A percentile compares a stretch with the other conserved stretches of the same genome.
Evolutionary conservation across 1,284 basidiomycete species (phyloP).

Genomic region (Abortiporus biennis): DNA sequence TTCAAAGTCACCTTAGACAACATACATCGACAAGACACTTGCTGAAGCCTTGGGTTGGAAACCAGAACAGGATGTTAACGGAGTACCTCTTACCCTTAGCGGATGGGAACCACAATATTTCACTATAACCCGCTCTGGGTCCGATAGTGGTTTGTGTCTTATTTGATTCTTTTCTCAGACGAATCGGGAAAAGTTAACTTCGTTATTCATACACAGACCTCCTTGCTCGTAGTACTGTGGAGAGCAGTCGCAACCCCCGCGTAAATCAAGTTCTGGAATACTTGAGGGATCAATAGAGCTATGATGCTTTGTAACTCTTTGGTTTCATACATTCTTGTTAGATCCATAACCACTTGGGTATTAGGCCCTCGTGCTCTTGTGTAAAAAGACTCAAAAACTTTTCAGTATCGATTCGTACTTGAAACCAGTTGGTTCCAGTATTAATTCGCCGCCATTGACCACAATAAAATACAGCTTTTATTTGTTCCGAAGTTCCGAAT

Average conservation of each 20-base stretch:
- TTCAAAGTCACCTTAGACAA: constrained; percentile 20
- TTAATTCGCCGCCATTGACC: too few relatives aligned
- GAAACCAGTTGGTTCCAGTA: too few relatives aligned
- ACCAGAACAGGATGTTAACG: constrained; percentile 3
- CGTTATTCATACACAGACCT: constrained; percentile 4
- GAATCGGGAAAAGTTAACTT: not conserved
- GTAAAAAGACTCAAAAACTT: too few relatives aligned
- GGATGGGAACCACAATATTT: constrained; percentile 20
- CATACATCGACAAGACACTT: constrained; percentile 16
- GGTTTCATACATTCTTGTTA: too few relatives aligned
- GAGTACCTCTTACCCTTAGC: constrained; percentile 14
- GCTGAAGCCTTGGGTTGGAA: constrained; percentile 20
- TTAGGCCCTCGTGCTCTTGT: too few relatives aligned
- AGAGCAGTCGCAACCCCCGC: constrained; percentile 10
- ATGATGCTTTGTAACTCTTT: too few relatives aligned
- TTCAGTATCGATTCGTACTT: too few relatives aligned
- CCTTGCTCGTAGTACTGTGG: constrained; percentile 11
- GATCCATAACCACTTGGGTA: too few relatives aligned
- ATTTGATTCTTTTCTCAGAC: not conserved
- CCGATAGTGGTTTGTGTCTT: constrained; percentile 16
- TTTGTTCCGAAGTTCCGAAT: too few relatives aligned
- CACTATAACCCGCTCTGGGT: constrained; percentile 16
- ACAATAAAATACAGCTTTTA: too few relatives aligned
- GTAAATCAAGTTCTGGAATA: constrained; percentile 11
- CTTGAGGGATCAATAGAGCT: constrained; percentile 14